Evolutionary conservation across 2,329 filamentous ascomycete species (phyloP).

Genomic region (Dendryphion nanum): DNA sequence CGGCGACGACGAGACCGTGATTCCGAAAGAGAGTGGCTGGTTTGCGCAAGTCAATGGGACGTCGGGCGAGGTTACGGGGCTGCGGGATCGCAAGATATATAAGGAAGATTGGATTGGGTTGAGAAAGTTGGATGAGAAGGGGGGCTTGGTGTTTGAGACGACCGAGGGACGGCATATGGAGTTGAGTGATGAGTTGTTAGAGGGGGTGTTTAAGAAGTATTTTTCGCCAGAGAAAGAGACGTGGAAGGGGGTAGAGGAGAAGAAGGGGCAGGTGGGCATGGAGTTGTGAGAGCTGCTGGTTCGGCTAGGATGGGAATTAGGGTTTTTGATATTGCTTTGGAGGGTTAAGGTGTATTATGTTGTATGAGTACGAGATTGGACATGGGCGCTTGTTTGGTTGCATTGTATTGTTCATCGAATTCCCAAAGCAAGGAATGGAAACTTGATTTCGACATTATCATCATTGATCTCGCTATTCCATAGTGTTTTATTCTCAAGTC

Average conservation of each 20-base stretch:
- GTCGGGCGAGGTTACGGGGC: conserved; percentile 57
- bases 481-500: too few relatives aligned
- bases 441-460: too few relatives aligned
- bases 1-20: conserved; percentile 77
- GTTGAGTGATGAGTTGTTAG: conserved; percentile 65
- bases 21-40: conserved; percentile 89
- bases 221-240: conserved; percentile 46
- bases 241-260: conserved; percentile 16
- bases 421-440: too few relatives aligned
- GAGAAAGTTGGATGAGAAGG: conserved; percentile 73
- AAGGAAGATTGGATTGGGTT: conserved; percentile 92
- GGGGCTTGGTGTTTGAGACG: conserved; percentile 71
- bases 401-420: too few relatives aligned
- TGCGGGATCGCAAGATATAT: conserved; percentile 73
- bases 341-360: too few relatives aligned
- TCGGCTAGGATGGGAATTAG: too few relatives aligned
- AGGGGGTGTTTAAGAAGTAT: conserved; percentile 64
- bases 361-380: too few relatives aligned
- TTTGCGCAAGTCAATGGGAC: conserved; percentile 76
- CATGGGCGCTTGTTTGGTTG: too few relatives aligned
- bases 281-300: conserved; percentile 30
- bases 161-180: conserved; percentile 82
- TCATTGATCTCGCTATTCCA: too few relatives aligned
- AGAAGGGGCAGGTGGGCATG: conserved; percentile 18
- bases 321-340: too few relatives aligned